Evolutionary conservation across 371 early-diverging fungal species (phyloP).

Genomic region (Syncephalis plumigaleata): DNA sequence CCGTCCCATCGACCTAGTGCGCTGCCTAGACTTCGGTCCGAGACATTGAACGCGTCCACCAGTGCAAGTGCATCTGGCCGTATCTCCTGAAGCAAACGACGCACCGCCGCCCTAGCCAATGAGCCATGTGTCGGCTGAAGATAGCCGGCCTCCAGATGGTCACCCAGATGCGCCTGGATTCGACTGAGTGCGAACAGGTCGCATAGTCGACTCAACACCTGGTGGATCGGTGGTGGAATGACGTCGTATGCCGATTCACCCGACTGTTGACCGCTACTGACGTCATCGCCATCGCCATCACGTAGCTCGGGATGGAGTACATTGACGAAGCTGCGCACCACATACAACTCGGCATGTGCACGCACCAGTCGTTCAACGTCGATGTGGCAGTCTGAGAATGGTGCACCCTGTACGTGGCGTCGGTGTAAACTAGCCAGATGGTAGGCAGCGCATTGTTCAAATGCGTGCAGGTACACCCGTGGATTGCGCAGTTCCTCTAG

Average conservation of each 20-base stretch:
- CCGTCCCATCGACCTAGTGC: slow-evolving; percentile 61
- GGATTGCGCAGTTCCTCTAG: no score
- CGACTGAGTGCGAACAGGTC: slow-evolving; percentile 37
- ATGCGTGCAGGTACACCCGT: no score
- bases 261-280: not conserved
- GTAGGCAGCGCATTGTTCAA: no score
- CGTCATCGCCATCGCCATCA: no score
- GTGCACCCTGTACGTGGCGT: no score
- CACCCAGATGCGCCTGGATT: slow-evolving; percentile 42
- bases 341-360: no score
- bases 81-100: slow-evolving; percentile 15
- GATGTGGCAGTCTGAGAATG: no score
- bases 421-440: no score
- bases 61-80: slow-evolving; percentile 52
- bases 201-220: slow-evolving; percentile 15
- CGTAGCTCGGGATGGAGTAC: no score
- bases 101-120: slow-evolving; percentile 20
- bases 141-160: slow-evolving; percentile 35
- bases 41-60: slow-evolving; percentile 58
- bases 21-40: slow-evolving; percentile 54
- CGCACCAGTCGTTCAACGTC: no score
- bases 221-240: no score
- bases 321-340: no score
- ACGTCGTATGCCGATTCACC: not conserved
- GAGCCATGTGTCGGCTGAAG: slow-evolving; percentile 23